Base-by-base conservation (phyloP, 768 basidiomycete genomes). In the Bullera alba region DNA sequence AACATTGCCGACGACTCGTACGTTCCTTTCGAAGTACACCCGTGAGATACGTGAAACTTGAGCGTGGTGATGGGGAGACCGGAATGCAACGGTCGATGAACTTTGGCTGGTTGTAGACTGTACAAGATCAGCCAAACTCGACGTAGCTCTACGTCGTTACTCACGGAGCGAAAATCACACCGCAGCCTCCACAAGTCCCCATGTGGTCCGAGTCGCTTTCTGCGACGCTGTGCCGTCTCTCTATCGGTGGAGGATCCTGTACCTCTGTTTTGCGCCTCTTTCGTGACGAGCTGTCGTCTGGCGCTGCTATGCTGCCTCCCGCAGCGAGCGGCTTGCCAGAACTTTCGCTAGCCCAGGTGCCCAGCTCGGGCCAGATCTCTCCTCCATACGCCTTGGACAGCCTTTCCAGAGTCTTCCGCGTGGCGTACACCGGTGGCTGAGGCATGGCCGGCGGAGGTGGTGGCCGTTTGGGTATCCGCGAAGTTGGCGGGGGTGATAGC, bases 1-100 rank as follows among this genome's bases (percentile, higher is more conserved):
- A 93, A 93, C 75, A 86, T 92, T 15, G 91, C 93, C 1, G 84
- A 75, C 14, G 86, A 86, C 15, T 83, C 78, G 72, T 95, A 91
- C 6, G 29, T 73, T n/a, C 70, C 70, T 67, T 16, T 51, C 1
- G 80, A 80, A 28, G 70, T 69, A 23, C 53, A 61, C 41, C 91
- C 88, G 61, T 90, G 87, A 48, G 79, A 83, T 38, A 92, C 66
- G 19, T 83, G 80, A 82, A 49, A 88, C 60, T 63, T 79, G 71
- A 29, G 77, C 75, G 74, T 78, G 48, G 83, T 77, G 30, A 77
- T 61, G 25, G 75, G 70, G 7, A 86, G 73, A 29, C 82, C 83
- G 54, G 54, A 60, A 44, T 60, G 58, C 25, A 58, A 23, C 3
- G 53, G 58, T 41, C 29, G 44, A 51, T 61, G 34, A 1, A 7